Evolutionary conservation across 2,329 filamentous ascomycete genomes (phyloP).

Genomic region (Chrysoporthe cubensis): DNA sequence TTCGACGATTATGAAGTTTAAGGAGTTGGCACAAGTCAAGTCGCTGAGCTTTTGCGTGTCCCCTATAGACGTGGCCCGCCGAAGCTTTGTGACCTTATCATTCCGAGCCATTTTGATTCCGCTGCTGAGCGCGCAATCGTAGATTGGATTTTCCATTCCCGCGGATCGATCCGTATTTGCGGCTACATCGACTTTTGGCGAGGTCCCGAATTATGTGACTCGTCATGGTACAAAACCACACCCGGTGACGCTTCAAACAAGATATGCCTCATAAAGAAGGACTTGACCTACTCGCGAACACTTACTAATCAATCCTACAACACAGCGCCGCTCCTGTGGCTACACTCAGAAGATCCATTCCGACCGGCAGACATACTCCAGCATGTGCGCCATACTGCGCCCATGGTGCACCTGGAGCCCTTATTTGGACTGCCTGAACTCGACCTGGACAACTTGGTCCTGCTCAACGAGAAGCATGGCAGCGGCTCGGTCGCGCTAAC

Average conservation of each 20-base stretch:
- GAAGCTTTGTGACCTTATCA: background rate
- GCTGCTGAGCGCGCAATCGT: background rate
- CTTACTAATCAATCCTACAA: background rate
- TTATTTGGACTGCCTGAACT: conserved; percentile 31
- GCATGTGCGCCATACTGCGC: conserved; percentile 38
- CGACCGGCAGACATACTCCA: conserved; percentile 36
- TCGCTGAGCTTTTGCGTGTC: no score
- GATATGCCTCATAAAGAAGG: background rate
- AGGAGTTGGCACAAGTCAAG: no score
- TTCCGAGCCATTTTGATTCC: conserved; percentile 2
- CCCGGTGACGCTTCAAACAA: background rate
- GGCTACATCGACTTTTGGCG: background rate
- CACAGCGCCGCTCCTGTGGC: conserved; percentile 38
- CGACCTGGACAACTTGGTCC: conserved; percentile 35
- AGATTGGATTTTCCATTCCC: background rate
- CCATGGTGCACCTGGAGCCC: conserved; percentile 29
- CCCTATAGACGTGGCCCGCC: background rate
- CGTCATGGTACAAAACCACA: conserved; percentile 35
- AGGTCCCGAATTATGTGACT: conserved; percentile 37
- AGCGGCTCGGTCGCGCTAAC: conserved; percentile 34
- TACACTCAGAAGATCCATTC: conserved; percentile 39
- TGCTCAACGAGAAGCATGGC: conserved; percentile 32
- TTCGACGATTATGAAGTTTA: no score
- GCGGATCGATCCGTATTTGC: background rate
- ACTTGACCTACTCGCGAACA: background rate